phyloP scores from a whole-genome alignment of 331 rosid species.

The Spiraea crenata region DNA sequence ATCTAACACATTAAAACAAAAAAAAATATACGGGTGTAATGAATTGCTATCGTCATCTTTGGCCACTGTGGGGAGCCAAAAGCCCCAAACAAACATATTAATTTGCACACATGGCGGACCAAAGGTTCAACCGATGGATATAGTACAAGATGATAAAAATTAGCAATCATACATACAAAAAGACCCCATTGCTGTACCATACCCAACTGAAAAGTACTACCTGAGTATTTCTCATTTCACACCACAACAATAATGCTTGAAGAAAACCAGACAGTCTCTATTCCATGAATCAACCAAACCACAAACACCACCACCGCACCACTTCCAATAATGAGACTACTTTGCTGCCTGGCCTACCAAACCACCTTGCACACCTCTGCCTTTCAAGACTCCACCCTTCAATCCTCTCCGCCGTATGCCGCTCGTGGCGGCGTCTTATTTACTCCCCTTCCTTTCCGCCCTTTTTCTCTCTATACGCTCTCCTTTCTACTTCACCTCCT shows the following conservation, averaged over 20 bases:
- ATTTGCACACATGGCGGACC: too few relatives aligned
- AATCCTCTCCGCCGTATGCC: neutral
- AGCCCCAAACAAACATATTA: too few relatives aligned
- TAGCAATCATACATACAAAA: too few relatives aligned
- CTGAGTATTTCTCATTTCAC: neutral
- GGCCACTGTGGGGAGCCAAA: too few relatives aligned
- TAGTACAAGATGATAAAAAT: too few relatives aligned
- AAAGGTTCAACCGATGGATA: too few relatives aligned
- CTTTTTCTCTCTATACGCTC: neutral
- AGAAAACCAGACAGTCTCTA: neutral
- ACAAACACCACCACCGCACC: neutral
- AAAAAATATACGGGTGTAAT: too few relatives aligned
- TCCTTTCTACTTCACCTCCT: neutral
- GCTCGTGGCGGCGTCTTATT: neutral
- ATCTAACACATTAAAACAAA: too few relatives aligned
- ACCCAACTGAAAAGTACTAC: too few relatives aligned
- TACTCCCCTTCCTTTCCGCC: conserved; percentile 3
- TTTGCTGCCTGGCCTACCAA: neutral
- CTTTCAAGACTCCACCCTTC: neutral
- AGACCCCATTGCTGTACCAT: too few relatives aligned
- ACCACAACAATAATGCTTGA: neutral
- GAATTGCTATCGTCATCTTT: too few relatives aligned
- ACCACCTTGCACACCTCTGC: conserved; percentile 10
- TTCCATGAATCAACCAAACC: neutral
- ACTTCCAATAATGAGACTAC: neutral